Percentiles rank a stretch among this genome's conserved stretches.
These are phyloP conservation scores for Botrytis elliptica DNA, from an alignment of 2,329 filamentous ascomycete genomes.

Conservation along the genomic window DNA sequence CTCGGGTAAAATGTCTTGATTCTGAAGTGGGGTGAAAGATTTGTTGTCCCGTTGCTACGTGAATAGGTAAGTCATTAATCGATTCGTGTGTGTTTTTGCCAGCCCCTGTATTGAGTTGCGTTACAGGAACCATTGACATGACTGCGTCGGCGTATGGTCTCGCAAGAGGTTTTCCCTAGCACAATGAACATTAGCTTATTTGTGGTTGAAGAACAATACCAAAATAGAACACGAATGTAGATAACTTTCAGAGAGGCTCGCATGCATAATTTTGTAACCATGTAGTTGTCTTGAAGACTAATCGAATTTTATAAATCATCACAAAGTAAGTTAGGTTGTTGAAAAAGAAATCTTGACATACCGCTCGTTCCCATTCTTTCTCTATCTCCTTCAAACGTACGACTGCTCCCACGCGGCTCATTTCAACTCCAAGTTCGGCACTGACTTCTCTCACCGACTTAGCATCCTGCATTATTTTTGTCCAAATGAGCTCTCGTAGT, in stretches of 20 bases:
- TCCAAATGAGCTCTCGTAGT: slow-evolving; percentile 62
- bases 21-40: slow-evolving; percentile 64
- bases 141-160: slow-evolving; percentile 74
- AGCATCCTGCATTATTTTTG: slow-evolving; percentile 53
- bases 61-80: slow-evolving; percentile 65
- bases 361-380: slow-evolving; percentile 62
- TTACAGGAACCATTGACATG: slow-evolving; percentile 75
- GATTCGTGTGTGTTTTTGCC: slow-evolving; percentile 56
- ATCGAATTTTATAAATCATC: slow-evolving; percentile 84
- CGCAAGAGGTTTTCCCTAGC: slow-evolving; percentile 73
- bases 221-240: slow-evolving; percentile 21
- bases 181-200: slow-evolving; percentile 27
- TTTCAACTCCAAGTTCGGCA: slow-evolving; percentile 61
- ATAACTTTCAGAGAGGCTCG: slow-evolving; percentile 67
- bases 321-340: slow-evolving; percentile 39
- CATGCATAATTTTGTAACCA: slow-evolving; percentile 83
- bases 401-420: slow-evolving; percentile 68
- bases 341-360: slow-evolving; percentile 46
- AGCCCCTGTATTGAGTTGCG: slow-evolving; percentile 55
- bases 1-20: slow-evolving; percentile 61
- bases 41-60: slow-evolving; percentile 60
- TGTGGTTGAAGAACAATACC: slow-evolving; percentile 20
- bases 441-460: slow-evolving; percentile 62
- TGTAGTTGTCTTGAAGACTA: slow-evolving; percentile 98
- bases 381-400: slow-evolving; percentile 68